Base-by-base conservation (phyloP, 1,284 basidiomycete species). In the Neotropicomus parvogracilis region DNA sequence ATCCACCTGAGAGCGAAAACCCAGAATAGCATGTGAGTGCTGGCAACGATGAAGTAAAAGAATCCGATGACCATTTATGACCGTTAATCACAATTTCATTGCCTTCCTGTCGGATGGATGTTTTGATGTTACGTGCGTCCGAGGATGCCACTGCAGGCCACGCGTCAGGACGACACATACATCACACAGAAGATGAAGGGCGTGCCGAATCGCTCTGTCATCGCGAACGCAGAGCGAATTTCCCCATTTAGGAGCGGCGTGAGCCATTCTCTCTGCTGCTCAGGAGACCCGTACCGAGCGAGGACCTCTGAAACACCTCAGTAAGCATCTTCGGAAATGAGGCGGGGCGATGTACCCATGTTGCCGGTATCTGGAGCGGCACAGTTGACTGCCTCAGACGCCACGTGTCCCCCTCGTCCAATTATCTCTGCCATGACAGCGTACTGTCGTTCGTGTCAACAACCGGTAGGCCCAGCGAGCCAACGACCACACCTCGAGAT, bases 361-460 rank as follows among this genome's bases (percentile, higher is more conserved):
- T 95, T 94, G 10, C 94, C 94, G 3, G 95, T 97, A 69, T 97
- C 94, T 19, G 94, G 94, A 6, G 94, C 94, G 33, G 92, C 83
- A 70, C 94, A 97, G 65, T 97, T 97, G 54, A 90, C 83, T 20
- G 80, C 80, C 71, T 97, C 87, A 27, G 92, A 81, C n/a, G 85
- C 88, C 42, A 94, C 73, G 59, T 85, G 85, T 6, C 86, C 84
- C 32, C 78, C 83, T 54, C 93, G 81, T 11, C 95, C 95, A 58
- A 97, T 82, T 51, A 98, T 72, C 70, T 99, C 95, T 34, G 94
- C 94, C 84, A 98, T 95, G 34, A 97, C 87, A 40, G 90, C 92
- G 69, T 99, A 99, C 88, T 94, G 57, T 34, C 6, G 8, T 41
- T 16, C 11, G 9, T 20, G 24, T 63, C 24, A 52, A 32, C 16